Base-by-base conservation (phyloP, 2,329 filamentous ascomycete species). In the Ilyonectria sp. region DNA sequence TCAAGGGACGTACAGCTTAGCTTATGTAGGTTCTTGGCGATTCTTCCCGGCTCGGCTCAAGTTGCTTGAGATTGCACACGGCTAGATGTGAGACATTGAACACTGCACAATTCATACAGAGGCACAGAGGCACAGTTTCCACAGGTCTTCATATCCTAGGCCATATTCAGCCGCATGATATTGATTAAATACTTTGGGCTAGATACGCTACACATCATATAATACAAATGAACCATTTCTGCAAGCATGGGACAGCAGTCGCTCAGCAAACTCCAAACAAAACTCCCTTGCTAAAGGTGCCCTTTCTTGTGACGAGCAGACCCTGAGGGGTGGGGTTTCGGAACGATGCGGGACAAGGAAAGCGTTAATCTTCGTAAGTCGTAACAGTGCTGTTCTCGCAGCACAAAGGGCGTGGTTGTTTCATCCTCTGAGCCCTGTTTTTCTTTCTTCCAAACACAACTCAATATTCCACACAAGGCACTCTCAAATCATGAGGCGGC, bases 291-390 rank as follows among this genome's bases (percentile, higher is more conserved):
- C 33, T 31, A 6, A 17, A 11, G 49, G 19, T 40, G 23, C 49
- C 37, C 56, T 11, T 23, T 21, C 23, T 35, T 29, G 17, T 15
- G 15, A 47, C 6, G 17, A 11, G 10, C 6, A n/a, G 52, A 56
- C 5, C 50, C 55, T 35, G 44, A 19, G n/a, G 52, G 23, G 26
- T n/a, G 11, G 9, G n/a, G 19, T 26, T 55, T 63, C 29, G 58
- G 59, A 69, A 37, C 53, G 56, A 67, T 63, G 52, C 29, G 47
- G 63, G 21, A 52, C 67, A 74, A 73, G 55, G 54, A 60, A 74
- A 75, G 63, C 73, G 65, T 75, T 63, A 21, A 66, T 63, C 61
- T 46, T 76, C 74, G 61, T 76, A 56, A 73, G 54, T 76, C 74
- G 63, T 76, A 53, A 70, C 50, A 58, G 63, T 58, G 66, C 68